Evolutionary conservation across 2,329 filamentous ascomycete species (phyloP).

Genomic region (Cadophora luteo-olivacea): DNA sequence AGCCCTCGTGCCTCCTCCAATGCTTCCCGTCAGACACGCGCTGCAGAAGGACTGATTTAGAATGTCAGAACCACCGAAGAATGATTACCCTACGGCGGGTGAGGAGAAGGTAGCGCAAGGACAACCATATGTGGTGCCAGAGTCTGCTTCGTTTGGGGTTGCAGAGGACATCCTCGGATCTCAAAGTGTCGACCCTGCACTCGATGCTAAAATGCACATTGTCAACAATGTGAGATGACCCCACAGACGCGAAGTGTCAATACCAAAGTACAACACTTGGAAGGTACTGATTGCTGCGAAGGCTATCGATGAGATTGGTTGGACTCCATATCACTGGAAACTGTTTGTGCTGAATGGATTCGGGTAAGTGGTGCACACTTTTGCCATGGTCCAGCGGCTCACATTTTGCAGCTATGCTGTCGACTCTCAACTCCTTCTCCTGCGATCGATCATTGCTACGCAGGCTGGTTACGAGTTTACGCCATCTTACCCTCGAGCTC

Average conservation of each 20-base stretch:
- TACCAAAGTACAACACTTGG: constrained; percentile 5
- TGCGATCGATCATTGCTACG: constrained; percentile 68
- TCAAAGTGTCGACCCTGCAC: constrained; percentile 65
- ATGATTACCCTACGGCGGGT: constrained; percentile 27
- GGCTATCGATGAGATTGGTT: constrained; percentile 60
- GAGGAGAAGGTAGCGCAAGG: constrained; percentile 23
- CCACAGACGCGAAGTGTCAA: constrained; percentile 8
- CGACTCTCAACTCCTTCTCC: constrained; percentile 60
- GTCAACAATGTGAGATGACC: constrained; percentile 65
- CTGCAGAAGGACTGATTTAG: constrained; percentile 11
- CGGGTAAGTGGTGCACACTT: constrained; percentile 49
- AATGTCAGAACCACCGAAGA: constrained; percentile 18
- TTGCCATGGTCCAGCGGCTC: too few species aligned
- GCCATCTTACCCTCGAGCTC: constrained; percentile 58
- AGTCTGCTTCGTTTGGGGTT: constrained; percentile 24
- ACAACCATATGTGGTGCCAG: constrained; percentile 19
- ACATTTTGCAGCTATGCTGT: constrained; percentile 56
- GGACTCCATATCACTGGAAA: constrained; percentile 57
- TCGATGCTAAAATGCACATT: constrained; percentile 72
- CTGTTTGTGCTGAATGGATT: constrained; percentile 67
- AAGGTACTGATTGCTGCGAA: constrained; percentile 30
- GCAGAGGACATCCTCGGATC: constrained; percentile 58
- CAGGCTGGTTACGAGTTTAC: constrained; percentile 66
- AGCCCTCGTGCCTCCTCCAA: constrained; percentile 3
- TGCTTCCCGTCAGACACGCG: neutral